Evolutionary conservation across 306 rosid species (phyloP).

Genomic region (Herpetospermum pedunculosum): DNA sequence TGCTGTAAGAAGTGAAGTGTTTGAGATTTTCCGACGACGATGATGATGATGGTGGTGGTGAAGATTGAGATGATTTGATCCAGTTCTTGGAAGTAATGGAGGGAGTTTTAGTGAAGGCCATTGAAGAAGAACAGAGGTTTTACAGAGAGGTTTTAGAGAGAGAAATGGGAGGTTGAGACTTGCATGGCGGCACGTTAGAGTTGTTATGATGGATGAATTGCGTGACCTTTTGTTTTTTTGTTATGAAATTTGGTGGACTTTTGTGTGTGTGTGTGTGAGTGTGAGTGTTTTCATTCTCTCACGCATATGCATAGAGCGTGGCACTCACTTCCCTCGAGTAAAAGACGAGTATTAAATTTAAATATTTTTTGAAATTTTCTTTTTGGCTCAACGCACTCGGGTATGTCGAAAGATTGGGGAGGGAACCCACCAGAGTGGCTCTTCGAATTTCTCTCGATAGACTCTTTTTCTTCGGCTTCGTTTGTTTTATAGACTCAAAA

Average conservation of each 20-base stretch:
- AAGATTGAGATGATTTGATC: neutral
- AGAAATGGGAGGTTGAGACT: neutral
- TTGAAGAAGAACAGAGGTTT: constrained; percentile 1
- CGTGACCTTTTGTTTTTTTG: neutral
- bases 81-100: neutral
- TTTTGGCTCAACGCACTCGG: too few relatives aligned
- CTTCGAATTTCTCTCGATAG: too few relatives aligned
- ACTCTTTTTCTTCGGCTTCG: too few relatives aligned
- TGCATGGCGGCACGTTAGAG: constrained; percentile 19
- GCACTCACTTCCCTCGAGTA: neutral
- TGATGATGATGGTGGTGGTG: neutral
- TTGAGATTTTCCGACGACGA: neutral
- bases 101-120: neutral
- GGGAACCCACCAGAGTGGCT: too few relatives aligned
- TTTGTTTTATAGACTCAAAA: too few relatives aligned
- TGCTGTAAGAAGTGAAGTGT: neutral
- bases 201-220: neutral
- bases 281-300: neutral
- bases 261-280: too few relatives aligned
- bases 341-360: too few relatives aligned
- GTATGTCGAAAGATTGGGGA: too few relatives aligned
- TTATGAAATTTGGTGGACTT: neutral
- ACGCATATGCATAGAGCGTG: neutral
- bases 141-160: neutral
- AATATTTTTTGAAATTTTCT: too few relatives aligned